Percentiles rank a stretch among this genome's conserved stretches.
Conservation (phyloP, 768 basidiomycete genomes). For the Crassisporium funariophilum region DNA sequence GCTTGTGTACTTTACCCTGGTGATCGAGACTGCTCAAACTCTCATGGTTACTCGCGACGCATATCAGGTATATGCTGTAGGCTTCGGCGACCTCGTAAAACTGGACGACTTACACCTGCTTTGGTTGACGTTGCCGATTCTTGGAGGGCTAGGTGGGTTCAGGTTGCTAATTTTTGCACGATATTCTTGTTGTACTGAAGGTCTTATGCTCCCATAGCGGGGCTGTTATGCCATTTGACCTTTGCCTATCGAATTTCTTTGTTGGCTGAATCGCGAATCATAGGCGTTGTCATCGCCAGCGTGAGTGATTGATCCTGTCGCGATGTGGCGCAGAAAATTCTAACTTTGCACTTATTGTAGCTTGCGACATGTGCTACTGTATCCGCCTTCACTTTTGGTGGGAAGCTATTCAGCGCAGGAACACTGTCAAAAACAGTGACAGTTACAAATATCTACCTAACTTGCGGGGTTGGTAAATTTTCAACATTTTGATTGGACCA, state of each 20-base stretch:
- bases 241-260: conserved; percentile 31
- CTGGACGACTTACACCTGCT: conserved; percentile 27
- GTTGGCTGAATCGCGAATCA: conserved; percentile 25
- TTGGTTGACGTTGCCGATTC: conserved; percentile 31
- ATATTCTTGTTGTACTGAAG: conserved; percentile 6
- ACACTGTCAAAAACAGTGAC: conserved; percentile 18
- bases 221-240: conserved; percentile 29
- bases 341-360: conserved; percentile 13
- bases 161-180: no score
- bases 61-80: conserved; percentile 25
- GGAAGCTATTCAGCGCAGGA: conserved; percentile 17
- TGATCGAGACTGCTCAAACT: conserved; percentile 32
- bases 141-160: conserved; percentile 26
- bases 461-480: conserved; percentile 24
- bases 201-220: conserved; percentile 15
- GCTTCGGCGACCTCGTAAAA: conserved; percentile 24
- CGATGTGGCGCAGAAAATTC: conserved; percentile 9
- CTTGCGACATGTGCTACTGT: conserved; percentile 17
- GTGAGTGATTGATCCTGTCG: conserved; percentile 23
- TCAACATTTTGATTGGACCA: not conserved
- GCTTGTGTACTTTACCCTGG: conserved; percentile 26
- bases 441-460: conserved; percentile 24
- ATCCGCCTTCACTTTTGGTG: conserved; percentile 25
- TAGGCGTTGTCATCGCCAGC: conserved; percentile 19
- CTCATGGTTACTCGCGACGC: conserved; percentile 28